Conservation (phyloP, 176 grass and related monocot genomes). For the Triticum dicoccoides region DNA sequence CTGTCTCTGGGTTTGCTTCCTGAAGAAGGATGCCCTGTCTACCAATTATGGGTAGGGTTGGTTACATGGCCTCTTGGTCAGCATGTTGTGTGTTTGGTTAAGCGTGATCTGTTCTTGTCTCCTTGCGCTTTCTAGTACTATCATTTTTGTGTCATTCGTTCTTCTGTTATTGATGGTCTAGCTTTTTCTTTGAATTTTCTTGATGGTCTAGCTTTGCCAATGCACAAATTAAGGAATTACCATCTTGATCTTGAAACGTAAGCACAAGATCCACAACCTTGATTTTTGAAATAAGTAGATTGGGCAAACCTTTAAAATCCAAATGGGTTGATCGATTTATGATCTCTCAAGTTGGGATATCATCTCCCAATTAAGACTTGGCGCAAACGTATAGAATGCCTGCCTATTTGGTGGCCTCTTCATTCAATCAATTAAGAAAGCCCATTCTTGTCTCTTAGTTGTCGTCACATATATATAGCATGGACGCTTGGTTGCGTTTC, state of each 20-base stretch:
- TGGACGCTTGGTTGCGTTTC: neutral
- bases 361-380: neutral
- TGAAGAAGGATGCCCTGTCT: conserved; percentile 49
- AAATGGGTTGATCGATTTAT: neutral
- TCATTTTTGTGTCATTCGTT: conserved; percentile 21
- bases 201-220: neutral
- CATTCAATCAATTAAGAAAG: conserved; percentile 29
- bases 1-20: conserved; percentile 51
- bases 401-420: conserved; percentile 4
- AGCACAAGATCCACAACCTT: neutral
- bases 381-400: neutral
- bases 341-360: neutral
- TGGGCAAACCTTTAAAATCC: neutral
- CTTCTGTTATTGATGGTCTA: neutral
- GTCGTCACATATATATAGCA: neutral
- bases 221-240: neutral
- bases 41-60: conserved; percentile 45
- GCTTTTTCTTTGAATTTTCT: neutral
- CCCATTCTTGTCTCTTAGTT: conserved; percentile 29
- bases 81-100: conserved; percentile 19
- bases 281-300: neutral
- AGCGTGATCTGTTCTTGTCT: conserved; percentile 40
- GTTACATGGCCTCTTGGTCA: conserved; percentile 7
- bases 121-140: conserved; percentile 1
- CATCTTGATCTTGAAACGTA: neutral